Evolutionary conservation across 495 filamentous ascomycete genomes (phyloP), one percentile per base, ranked within the genome.

Genomic region (Bathelium albidoporum): DNA sequence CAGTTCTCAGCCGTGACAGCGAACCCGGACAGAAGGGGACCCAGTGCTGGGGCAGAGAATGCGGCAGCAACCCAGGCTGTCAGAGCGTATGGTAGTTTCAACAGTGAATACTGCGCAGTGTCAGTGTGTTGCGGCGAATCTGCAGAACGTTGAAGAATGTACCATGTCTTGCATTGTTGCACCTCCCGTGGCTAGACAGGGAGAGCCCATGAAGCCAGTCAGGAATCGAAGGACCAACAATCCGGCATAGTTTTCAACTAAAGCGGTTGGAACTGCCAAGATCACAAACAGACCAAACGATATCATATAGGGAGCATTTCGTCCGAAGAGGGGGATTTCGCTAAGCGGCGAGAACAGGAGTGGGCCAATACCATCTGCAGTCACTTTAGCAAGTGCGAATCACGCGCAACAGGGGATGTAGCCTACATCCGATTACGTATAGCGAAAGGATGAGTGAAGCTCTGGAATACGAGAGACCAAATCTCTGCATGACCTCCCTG

Each of bases 21-120:
- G 68, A 85, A 86, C 28, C 82, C 83, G 29, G 80, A 80, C 12
- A 85, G 74, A 0, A 85, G 73, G 9, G 83, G 84, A 5, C 83
- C 84, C 1, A 87, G 74, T 2, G 81, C 78, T n/a, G 80, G 80
- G 70, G 65, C 67, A 61, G 73, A 66, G 59, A 68, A 70, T 16
- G 59, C 63, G 14, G 78, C 75, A 5, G 76, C 69, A 28, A 80
- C 79, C 80, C 80, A 83, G 32, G 73, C 60, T 41, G 76, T 75
- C 59, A 83, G 68, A 9, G 75, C 74, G 61, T 78, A 80, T 10
- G 79, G 78, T 26, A 82, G 70, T 41, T 78, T 71, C 58, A 80
- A 70, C 12, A 70, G 60, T 31, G 66, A 67, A 45, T 70, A 72
- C 69, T 70, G 41, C 3, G 10, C 4, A 2, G 22, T 12, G 29